These are phyloP conservation scores for Ascoidea tarda DNA, from an alignment of 805 yeast species.

Conservation along the genomic window DNA sequence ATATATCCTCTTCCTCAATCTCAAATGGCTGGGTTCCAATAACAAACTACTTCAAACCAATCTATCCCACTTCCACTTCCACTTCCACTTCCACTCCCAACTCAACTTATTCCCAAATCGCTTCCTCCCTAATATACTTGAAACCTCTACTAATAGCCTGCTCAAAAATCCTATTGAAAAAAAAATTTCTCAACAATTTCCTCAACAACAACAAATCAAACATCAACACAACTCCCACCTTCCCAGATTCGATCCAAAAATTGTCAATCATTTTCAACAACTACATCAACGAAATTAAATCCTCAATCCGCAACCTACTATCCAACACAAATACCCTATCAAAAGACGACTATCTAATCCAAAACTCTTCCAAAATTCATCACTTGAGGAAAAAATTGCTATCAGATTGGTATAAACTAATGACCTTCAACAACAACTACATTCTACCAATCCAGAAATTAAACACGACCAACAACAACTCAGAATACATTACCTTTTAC, in stretches of 20 bases:
- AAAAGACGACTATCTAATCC: conserved; percentile 55
- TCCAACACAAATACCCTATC: conserved; percentile 64
- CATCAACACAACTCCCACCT: conserved; percentile 18
- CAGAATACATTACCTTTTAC: no score
- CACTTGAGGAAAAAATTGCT: conserved; percentile 53
- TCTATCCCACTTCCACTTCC: conserved; percentile 13
- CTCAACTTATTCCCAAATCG: conserved; percentile 15
- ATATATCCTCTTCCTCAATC: conserved; percentile 21
- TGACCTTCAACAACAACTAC: conserved; percentile 64
- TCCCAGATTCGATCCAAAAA: conserved; percentile 2
- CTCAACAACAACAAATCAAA: no score
- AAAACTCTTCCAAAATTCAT: conserved; percentile 43
- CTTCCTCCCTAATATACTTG: conserved; percentile 35
- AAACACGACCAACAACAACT: conserved; percentile 35
- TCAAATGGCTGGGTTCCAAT: conserved; percentile 79
- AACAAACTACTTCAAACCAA: conserved; percentile 47
- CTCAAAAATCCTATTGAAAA: conserved; percentile 53
- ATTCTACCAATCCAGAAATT: no score
- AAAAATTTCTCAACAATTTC: conserved; percentile 28
- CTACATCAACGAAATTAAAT: conserved; percentile 51
- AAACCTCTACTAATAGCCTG: conserved; percentile 42
- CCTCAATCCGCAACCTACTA: conserved; percentile 55
- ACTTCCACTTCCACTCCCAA: conserved; percentile 3
- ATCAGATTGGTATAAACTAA: conserved; percentile 70
- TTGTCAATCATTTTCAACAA: conserved; percentile 36